phyloP scores from a whole-genome alignment of 805 yeast species.

The Huiozyma naganishii region DNA sequence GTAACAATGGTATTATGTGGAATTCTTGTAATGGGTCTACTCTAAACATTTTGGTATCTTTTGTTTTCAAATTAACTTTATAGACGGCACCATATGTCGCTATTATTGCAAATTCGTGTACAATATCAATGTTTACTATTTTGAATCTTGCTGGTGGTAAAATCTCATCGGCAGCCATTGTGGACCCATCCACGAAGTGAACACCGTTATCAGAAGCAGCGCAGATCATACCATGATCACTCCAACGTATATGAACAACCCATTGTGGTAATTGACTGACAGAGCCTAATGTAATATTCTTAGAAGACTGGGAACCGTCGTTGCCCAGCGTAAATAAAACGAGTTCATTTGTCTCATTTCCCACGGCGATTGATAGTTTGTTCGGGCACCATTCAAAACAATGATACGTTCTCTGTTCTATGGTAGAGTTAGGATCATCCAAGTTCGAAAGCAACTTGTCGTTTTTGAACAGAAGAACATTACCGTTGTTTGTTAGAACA shows the following conservation, averaged over 20 bases:
- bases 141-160: conserved; percentile 12
- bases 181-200: conserved; percentile 1
- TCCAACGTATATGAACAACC: conserved; percentile 17
- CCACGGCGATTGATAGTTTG: conserved; percentile 14
- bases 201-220: conserved; percentile 19
- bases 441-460: conserved; percentile 9
- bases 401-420: conserved; percentile 17
- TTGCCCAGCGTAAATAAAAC: conserved; percentile 6
- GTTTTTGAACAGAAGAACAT: conserved; percentile 16
- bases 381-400: conserved; percentile 19
- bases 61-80: conserved; percentile 5
- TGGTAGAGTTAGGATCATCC: conserved; percentile 10
- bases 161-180: not conserved
- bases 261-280: conserved; percentile 5
- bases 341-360: conserved; percentile 20
- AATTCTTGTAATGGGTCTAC: conserved; percentile 7
- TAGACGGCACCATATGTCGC: conserved; percentile 11
- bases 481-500: conserved; percentile 21
- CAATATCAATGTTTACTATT: conserved; percentile 12
- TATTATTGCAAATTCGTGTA: conserved; percentile 1
- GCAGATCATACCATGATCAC: conserved; percentile 5
- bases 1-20: conserved; percentile 12
- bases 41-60: not conserved
- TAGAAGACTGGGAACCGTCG: not conserved
- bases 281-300: not conserved